A percentile compares a stretch with the other conserved stretches of the same genome.
These are phyloP conservation scores for Colletotrichum tofieldiae DNA, from an alignment of 2,329 filamentous ascomycete species.

Conservation along the genomic window DNA sequence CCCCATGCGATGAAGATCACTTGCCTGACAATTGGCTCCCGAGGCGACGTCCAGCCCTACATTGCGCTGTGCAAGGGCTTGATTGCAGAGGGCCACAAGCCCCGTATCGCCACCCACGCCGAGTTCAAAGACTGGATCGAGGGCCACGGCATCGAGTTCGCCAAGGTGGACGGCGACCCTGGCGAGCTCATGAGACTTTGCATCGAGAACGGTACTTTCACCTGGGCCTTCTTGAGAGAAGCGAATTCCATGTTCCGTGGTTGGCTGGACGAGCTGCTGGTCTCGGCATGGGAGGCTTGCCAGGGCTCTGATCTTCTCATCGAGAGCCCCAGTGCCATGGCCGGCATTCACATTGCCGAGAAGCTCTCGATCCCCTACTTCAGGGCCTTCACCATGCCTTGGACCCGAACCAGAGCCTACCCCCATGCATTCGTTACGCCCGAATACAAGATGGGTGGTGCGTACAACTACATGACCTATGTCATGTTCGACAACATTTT, in stretches of 20 bases:
- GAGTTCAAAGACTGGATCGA: constrained; percentile 94
- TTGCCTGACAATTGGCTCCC: constrained; percentile 94
- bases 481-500: constrained; percentile 97
- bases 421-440: constrained; percentile 96
- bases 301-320: constrained; percentile 92
- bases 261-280: constrained; percentile 94
- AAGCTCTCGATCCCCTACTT: constrained; percentile 95
- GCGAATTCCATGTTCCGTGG: constrained; percentile 89
- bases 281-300: constrained; percentile 86
- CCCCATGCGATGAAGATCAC: constrained; percentile 85
- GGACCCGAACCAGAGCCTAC: constrained; percentile 95
- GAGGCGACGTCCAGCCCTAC: constrained; percentile 97
- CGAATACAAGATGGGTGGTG: constrained; percentile 93
- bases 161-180: constrained; percentile 89
- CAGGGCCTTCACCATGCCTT: constrained; percentile 98
- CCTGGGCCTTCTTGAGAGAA: constrained; percentile 89
- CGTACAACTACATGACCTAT: constrained; percentile 96
- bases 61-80: constrained; percentile 96
- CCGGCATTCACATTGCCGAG: constrained; percentile 97
- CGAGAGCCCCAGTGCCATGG: constrained; percentile 97
- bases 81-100: constrained; percentile 87
- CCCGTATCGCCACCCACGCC: constrained; percentile 90
- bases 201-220: constrained; percentile 98
- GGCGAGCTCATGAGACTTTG: constrained; percentile 96
- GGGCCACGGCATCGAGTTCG: constrained; percentile 94